Evolutionary conservation across 73 alveolate species (phyloP).

Genomic region (Symbiodinium pilosum): DNA sequence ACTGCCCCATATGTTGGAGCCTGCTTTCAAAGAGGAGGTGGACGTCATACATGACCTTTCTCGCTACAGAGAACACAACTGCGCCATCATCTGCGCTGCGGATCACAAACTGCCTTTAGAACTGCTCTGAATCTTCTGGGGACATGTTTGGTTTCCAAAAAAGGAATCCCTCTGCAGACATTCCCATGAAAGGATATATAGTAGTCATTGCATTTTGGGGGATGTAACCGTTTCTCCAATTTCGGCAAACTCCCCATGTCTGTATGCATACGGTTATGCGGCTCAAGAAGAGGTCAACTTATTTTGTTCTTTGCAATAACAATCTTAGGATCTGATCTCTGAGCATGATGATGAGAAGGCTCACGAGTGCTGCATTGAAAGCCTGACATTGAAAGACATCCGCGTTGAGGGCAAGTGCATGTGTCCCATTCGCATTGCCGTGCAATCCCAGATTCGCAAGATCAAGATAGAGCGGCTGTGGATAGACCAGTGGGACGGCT

Average conservation of each 20-base stretch:
- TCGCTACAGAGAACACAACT: not conserved
- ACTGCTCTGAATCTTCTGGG: too few species aligned
- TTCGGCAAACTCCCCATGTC: too few species aligned
- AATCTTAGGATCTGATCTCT: not conserved
- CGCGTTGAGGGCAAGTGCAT: constrained; percentile 27
- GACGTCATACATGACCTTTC: constrained; percentile 33
- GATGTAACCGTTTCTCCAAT: too few species aligned
- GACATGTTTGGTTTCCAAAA: too few species aligned
- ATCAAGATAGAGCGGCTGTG: not conserved
- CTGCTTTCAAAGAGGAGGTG: not conserved
- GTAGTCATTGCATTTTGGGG: too few species aligned
- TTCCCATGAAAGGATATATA: too few species aligned
- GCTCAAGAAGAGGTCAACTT: too few species aligned
- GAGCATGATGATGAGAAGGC: not conserved
- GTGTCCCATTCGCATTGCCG: constrained; percentile 12
- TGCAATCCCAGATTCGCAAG: constrained; percentile 19
- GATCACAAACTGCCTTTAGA: too few species aligned
- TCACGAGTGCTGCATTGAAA: not conserved
- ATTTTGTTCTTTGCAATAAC: too few species aligned
- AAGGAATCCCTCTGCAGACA: too few species aligned
- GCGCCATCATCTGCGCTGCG: constrained; percentile 27
- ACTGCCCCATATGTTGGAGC: too few species aligned
- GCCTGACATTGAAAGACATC: not conserved
- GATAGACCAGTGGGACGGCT: constrained; percentile 12
- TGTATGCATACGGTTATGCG: too few species aligned